phyloP scores from a whole-genome alignment of 129 eudicot genomes.

The Heracleum sosnowskyi region DNA sequence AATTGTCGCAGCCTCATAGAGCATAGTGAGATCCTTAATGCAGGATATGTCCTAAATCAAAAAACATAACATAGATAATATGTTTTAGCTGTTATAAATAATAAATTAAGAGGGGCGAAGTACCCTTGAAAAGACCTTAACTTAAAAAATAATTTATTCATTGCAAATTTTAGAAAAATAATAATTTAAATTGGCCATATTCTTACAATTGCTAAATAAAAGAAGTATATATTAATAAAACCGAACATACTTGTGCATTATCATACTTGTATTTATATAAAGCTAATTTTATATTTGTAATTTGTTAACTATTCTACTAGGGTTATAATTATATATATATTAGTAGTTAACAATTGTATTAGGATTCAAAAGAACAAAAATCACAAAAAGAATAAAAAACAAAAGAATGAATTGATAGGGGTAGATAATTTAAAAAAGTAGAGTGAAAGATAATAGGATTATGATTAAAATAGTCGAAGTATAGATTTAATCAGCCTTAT shows the following conservation, averaged over 20 bases:
- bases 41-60: conserved; percentile 73
- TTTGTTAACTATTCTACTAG: background rate
- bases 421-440: background rate
- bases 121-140: too few species aligned
- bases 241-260: too few species aligned
- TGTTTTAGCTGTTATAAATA: background rate
- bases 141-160: too few species aligned
- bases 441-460: background rate
- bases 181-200: too few species aligned
- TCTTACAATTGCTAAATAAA: too few species aligned
- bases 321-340: background rate
- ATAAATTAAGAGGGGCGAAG: too few species aligned
- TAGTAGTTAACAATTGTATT: background rate
- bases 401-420: background rate
- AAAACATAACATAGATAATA: background rate
- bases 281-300: background rate
- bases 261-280: background rate
- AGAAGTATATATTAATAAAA: too few species aligned
- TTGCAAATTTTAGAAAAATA: too few species aligned
- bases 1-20: conserved; percentile 79
- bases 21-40: conserved; percentile 68
- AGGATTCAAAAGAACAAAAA: background rate
- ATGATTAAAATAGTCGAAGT: background rate
- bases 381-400: background rate
- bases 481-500: background rate